phyloP scores from a whole-genome alignment of 2,329 filamentous ascomycete genomes.

The Hypocreales sp. region DNA sequence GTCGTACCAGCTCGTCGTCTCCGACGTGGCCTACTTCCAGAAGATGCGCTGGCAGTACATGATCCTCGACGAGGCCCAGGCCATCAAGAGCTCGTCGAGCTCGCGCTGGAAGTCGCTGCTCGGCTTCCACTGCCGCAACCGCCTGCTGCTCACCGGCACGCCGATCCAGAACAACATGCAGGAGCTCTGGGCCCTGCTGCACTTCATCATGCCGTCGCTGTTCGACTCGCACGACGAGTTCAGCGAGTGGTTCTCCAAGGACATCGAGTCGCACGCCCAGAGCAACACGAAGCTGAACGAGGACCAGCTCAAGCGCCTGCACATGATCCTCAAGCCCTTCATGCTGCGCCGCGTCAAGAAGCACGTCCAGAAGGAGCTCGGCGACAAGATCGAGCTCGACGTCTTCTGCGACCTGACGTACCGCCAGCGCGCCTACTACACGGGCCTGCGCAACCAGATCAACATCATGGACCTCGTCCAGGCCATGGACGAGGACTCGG shows the following conservation, averaged over 20 bases:
- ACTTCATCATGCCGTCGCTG: conserved; percentile 99
- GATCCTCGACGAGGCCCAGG: conserved; percentile 97
- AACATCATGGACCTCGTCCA: conserved; percentile 98
- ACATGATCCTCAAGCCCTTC: conserved; percentile 98
- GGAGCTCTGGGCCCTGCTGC: conserved; percentile 89
- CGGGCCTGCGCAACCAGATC: conserved; percentile 87
- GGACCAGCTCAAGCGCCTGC: conserved; percentile 87
- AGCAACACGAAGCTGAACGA: conserved; percentile 99
- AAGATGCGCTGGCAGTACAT: conserved; percentile 99
- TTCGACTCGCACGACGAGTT: conserved; percentile 92
- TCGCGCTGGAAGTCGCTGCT: conserved; percentile 94
- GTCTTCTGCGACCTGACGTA: conserved; percentile 96
- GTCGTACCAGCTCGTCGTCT: conserved; percentile 92
- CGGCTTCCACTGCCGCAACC: conserved; percentile 88
- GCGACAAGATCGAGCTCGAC: conserved; percentile 95
- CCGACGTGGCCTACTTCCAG: conserved; percentile 93
- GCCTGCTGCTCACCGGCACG: conserved; percentile 84
- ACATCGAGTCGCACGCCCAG: conserved; percentile 95
- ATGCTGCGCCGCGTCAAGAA: conserved; percentile 99
- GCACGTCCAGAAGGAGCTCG: conserved; percentile 96
- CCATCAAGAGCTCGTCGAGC: conserved; percentile 95
- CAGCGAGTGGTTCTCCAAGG: conserved; percentile 87
- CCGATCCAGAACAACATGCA: conserved; percentile 99
- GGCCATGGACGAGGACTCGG: conserved; percentile 87
- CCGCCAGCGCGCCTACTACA: conserved; percentile 85